A percentile compares a stretch with the other conserved stretches of the same genome.
Evolutionary conservation across 306 rosid genomes (phyloP).

Genomic region (Aeschynomene evenia): DNA sequence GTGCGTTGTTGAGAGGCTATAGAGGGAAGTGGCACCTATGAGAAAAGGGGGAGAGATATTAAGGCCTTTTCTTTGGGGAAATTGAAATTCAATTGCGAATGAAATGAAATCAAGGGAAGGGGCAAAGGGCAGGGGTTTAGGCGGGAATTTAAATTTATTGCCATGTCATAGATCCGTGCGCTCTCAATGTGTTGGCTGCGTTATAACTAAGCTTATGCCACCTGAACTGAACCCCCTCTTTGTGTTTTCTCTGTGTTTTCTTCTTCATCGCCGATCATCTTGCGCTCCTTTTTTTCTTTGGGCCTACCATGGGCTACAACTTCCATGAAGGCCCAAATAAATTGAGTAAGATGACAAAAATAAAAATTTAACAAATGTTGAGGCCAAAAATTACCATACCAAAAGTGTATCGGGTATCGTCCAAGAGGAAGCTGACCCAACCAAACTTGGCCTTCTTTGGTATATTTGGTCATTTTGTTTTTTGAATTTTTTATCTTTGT

Average conservation of each 20-base stretch:
- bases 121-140: slow-evolving; percentile 54
- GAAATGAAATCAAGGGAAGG: slow-evolving; percentile 49
- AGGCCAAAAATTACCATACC: too few species aligned
- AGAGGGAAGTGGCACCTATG: background rate
- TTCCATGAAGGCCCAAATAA: too few species aligned
- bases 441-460: too few species aligned
- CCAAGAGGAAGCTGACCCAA: too few species aligned
- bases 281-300: background rate
- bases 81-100: slow-evolving; percentile 83
- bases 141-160: slow-evolving; percentile 79
- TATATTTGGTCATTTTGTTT: too few species aligned
- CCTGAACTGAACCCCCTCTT: slow-evolving; percentile 2
- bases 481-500: too few species aligned
- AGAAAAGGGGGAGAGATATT: slow-evolving; percentile 41
- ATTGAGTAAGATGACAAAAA: too few species aligned
- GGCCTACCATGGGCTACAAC: too few species aligned
- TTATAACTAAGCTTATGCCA: slow-evolving; percentile 24
- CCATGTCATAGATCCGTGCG: slow-evolving; percentile 68
- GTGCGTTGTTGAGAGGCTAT: background rate
- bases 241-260: slow-evolving; percentile 46
- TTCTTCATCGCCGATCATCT: background rate
- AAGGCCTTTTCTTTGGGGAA: slow-evolving; percentile 38
- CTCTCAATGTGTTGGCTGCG: slow-evolving; percentile 44
- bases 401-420: too few species aligned
- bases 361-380: too few species aligned